Base-by-base conservation (phyloP, 345 rosid genomes). In the Noccaea bulbosa region DNA sequence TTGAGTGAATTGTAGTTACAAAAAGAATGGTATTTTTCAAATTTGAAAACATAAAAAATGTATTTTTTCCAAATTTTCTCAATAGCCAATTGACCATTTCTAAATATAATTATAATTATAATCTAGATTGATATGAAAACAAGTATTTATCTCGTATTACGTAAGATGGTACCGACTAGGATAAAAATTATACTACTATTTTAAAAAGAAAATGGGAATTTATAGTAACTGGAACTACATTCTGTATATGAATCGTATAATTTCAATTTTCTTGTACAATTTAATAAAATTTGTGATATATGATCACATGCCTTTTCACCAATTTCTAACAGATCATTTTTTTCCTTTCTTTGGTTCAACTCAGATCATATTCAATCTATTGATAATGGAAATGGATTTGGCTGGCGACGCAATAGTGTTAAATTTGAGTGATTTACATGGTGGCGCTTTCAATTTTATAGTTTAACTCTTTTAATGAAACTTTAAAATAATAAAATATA, bases 361-460 rank as follows among this genome's bases (percentile, higher is more conserved):
- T 20, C 37, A 34, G 40, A 39, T 12, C 7, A 7, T 8, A 8
- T 33, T 30, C 14, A 32, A 9, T 9, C 3, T 32, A 16, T 63
- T 17, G 57, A 8, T 45, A 11, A 41, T 62, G 27, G 16, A 45
- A 35, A 15, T 52, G 61, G 61, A 40, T 66, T 51, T 27, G 40
- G 16, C 50, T 40, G 35, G 43, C 20, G 47, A 54, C 41, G 38
- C 6, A 41, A 22, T 39, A 58, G 11, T 6, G 17, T 58, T 17
- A 43, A 40, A 1, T 12, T 37, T 20, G 16, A 48, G 11, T 33
- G 55, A 20, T 47, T 47, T 34, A 47, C 38, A 30, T 41, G 60
- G 30, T 14, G 48, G 2, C 40, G 70, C 47, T 6, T 39, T 51
- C 7, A 66, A 6, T 6, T 52, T 40, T 32, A 45, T 33, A 17